Percentiles rank a stretch among this genome's conserved stretches.
These are phyloP conservation scores for Amanita rimosa DNA, from an alignment of 768 basidiomycete genomes.

Conservation along the genomic window DNA sequence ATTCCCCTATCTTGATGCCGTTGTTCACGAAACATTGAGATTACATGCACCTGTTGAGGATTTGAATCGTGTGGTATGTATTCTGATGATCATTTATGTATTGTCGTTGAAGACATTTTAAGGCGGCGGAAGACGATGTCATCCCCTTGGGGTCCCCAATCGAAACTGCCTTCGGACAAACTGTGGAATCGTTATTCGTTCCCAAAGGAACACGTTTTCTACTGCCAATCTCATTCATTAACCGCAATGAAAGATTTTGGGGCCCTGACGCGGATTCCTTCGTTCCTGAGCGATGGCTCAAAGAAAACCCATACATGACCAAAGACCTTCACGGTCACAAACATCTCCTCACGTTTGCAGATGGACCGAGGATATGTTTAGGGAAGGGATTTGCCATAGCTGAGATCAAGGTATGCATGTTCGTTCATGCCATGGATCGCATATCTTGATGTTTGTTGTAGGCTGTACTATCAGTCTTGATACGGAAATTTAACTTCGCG, in stretches of 20 bases:
- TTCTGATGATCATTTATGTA: not conserved
- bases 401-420: conserved; percentile 2
- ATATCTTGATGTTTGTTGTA: not conserved
- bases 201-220: too few relatives aligned
- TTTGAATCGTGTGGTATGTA: conserved; percentile 19
- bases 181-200: too few relatives aligned
- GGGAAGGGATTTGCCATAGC: conserved; percentile 14
- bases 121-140: conserved; percentile 28
- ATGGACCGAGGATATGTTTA: conserved; percentile 32
- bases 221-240: too few relatives aligned
- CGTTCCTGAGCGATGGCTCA: too few relatives aligned
- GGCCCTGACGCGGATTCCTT: too few relatives aligned
- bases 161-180: conserved; percentile 13
- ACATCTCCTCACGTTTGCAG: conserved; percentile 33
- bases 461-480: not conserved
- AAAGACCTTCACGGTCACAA: conserved; percentile 23
- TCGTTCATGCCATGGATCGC: not conserved
- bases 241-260: too few relatives aligned
- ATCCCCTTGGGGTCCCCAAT: conserved; percentile 24
- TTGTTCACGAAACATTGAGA: conserved; percentile 26
- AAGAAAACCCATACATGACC: conserved; percentile 11
- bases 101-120: not conserved
- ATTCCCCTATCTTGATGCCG: not conserved
- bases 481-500: too few relatives aligned
- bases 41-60: conserved; percentile 22